Conservation (phyloP, 2,329 filamentous ascomycete species). For the Fulvia fulva region DNA sequence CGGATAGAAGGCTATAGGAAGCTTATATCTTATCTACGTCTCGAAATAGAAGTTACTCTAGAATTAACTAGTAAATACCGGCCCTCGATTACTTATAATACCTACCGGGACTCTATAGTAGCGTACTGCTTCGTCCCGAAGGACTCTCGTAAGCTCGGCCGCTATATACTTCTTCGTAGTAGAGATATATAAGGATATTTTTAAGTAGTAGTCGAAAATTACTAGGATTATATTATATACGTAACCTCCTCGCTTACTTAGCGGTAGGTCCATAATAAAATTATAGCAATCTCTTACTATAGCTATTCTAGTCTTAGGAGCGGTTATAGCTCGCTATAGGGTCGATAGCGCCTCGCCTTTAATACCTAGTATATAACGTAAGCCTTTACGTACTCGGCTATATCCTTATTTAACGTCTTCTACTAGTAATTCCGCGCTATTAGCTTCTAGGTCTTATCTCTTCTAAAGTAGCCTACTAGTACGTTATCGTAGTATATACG, state of each 20-base stretch:
- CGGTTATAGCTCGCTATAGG: background rate
- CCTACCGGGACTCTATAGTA: slow-evolving; percentile 16
- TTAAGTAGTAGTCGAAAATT: slow-evolving; percentile 23
- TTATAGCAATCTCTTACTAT: slow-evolving; percentile 3
- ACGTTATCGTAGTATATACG: slow-evolving; percentile 6
- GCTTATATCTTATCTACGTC: background rate
- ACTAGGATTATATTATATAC: slow-evolving; percentile 20
- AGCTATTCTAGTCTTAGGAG: background rate
- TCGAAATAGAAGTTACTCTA: slow-evolving; percentile 6
- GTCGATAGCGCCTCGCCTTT: slow-evolving; percentile 1
- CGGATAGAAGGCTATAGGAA: slow-evolving; percentile 5
- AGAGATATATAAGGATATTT: slow-evolving; percentile 16
- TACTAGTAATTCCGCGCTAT: slow-evolving; percentile 1
- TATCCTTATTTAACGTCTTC: background rate
- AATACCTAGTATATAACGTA: background rate
- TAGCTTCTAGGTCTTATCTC: background rate
- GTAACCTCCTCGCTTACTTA: background rate
- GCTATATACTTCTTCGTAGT: background rate
- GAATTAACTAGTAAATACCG: slow-evolving; percentile 9
- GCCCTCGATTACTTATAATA: slow-evolving; percentile 14
- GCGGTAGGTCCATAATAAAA: slow-evolving; percentile 8
- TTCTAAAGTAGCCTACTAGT: background rate
- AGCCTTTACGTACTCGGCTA: background rate
- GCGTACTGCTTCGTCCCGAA: slow-evolving; percentile 14
- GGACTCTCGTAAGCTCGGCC: slow-evolving; percentile 1